Base-by-base conservation (phyloP, 352 stramenopile genomes). In the Albugo candida region DNA sequence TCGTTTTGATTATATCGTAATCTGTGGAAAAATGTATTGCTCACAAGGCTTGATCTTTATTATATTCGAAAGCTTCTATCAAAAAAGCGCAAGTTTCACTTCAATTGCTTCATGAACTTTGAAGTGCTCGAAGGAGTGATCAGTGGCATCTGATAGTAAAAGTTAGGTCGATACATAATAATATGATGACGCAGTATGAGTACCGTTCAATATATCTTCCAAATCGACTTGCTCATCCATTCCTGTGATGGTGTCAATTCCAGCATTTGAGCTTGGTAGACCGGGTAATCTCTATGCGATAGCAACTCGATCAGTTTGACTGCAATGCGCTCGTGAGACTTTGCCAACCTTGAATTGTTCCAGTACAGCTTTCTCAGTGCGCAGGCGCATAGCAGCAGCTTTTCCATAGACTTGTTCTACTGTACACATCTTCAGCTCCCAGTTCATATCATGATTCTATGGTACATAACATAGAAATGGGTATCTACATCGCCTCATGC, bases 381-480 rank as follows among this genome's bases (percentile, higher is more conserved):
- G 78, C 54, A 91, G 55, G 62, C 78, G 78, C 78, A 91, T 87
- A 50, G 74, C 70, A 19, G 78, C 74, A 13, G 67, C 74, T 61
- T 87, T 91, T 55, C 74, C 78, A 60, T 91, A 91, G 39, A 91
- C 65, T 58, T 91, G 74, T 61, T 91, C 78, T 8, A 91, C 78
- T 47, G 74, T 86, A 46, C 71, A 64, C 78, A 87, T 87, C 64
- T 91, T 91, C 43, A 83, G 60, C 60, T 91, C 75, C 68, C 74
- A 91, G 58, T 84, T 76, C 43, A 64, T 74, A 46, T 65, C 60
- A 36, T 70, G 78, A 58, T 84, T 60, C 68, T 86, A 49, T 36
- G 24, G 24, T 31, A 31, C 24, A 31, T 8, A 31, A 31, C 8
- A 3, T 31, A 31, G 8, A 31, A 31, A 31, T 8, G 24, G n/a